These are phyloP conservation scores for Exophiala sp. DNA, from an alignment of 2,329 filamentous ascomycete species.

Conservation along the genomic window DNA sequence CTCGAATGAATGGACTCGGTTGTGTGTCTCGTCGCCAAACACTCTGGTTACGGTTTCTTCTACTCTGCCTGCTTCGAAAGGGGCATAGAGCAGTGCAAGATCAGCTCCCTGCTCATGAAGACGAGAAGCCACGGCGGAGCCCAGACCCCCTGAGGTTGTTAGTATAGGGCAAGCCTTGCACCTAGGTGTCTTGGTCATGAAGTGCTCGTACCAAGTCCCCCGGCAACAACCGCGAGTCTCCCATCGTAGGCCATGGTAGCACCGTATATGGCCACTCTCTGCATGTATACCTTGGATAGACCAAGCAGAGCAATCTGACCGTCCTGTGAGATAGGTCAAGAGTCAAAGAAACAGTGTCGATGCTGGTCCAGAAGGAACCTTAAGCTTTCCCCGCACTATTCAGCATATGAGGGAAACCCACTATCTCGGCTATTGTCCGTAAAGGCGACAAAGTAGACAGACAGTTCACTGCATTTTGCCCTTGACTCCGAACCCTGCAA, in stretches of 20 bases:
- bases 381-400: too few relatives aligned
- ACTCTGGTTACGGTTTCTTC: slow-evolving; percentile 35
- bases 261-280: too few relatives aligned
- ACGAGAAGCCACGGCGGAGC: slow-evolving; percentile 40
- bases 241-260: slow-evolving; percentile 35
- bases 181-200: background rate
- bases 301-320: too few relatives aligned
- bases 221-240: slow-evolving; percentile 41
- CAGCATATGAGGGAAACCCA: too few relatives aligned
- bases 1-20: slow-evolving; percentile 34
- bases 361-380: too few relatives aligned
- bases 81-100: slow-evolving; percentile 44
- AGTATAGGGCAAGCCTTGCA: background rate
- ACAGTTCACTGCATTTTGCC: too few relatives aligned
- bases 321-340: too few relatives aligned
- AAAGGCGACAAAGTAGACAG: too few relatives aligned
- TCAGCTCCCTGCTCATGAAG: slow-evolving; percentile 39
- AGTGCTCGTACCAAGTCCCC: slow-evolving; percentile 39
- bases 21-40: slow-evolving; percentile 31
- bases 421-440: too few relatives aligned
- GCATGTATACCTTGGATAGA: too few relatives aligned
- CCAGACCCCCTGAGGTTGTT: slow-evolving; percentile 36
- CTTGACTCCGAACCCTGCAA: too few relatives aligned
- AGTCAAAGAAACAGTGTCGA: too few relatives aligned
- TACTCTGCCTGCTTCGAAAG: slow-evolving; percentile 40